Base-by-base conservation (phyloP, 2,329 filamentous ascomycete species). In the Trichoderma afroharzianum region DNA sequence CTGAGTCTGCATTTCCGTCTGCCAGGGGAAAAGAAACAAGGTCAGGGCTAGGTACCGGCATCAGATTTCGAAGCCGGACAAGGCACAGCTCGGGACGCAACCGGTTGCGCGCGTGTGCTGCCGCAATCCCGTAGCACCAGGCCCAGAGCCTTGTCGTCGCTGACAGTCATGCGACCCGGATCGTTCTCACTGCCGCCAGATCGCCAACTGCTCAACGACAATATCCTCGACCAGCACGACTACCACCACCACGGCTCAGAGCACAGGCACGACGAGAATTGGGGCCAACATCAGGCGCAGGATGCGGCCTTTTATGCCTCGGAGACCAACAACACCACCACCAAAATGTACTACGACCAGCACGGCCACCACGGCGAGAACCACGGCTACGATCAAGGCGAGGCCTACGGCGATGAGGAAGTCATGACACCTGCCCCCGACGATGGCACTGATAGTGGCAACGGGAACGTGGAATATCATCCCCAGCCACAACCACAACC, bases 141-240 rank as follows among this genome's bases (percentile, higher is more conserved):
- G 63, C 47, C 39, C 59, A n/a, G 24, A 70, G 66, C 59, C 68
- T 64, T 47, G 68, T 28, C 61, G 43, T 50, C 47, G 71, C 59
- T 50, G 71, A 59, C 68, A 72, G 73, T 71, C 74, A 76, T 76
- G 75, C 74, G 70, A 72, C 59, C 71, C 43, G 68, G 33, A 39
- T 53, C 64, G 8, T 63, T 72, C 32, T 50, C 47, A 18, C 61
- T 69, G 39, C 66, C 71, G 68, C 66, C 66, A 53, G 70, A 70
- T 53, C 64, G 63, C 59, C 71, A 43, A 43, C 39, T 63, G 62
- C 59, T 59, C 50, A 57, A 72, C 63, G 53, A 66, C 14, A 28
- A 28, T 21, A 32, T 58, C 30, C 24, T 30, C 66, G 66, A 68
- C 28, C 24, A 55, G 30, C 63, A 53, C 57, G 57, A 57, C 50